Evolutionary conservation across 768 basidiomycete species (phyloP).

Genomic region (Suillus spraguei): DNA sequence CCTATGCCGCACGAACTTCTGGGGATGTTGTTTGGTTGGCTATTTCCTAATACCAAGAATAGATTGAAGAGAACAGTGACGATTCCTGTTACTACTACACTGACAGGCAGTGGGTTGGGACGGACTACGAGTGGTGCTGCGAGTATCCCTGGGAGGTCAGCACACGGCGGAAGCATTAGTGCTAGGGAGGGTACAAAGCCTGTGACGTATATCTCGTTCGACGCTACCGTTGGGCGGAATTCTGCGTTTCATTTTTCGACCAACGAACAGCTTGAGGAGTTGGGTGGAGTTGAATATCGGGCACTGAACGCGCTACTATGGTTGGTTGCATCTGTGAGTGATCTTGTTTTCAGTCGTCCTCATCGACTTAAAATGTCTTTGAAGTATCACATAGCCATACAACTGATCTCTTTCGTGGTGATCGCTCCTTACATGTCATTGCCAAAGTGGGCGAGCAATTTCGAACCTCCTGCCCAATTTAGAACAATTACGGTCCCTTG

Average conservation of each 20-base stretch:
- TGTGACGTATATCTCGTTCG: conserved; percentile 85
- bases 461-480: conserved; percentile 60
- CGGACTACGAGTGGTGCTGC: conserved; percentile 27
- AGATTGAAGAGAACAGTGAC: conserved; percentile 72
- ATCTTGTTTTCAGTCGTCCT: not conserved
- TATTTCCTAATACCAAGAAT: conserved; percentile 66
- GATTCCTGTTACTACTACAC: conserved; percentile 68
- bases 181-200: conserved; percentile 43
- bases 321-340: conserved; percentile 73
- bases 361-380: conserved; percentile 2
- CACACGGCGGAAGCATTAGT: conserved; percentile 19
- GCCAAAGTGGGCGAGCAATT: conserved; percentile 58
- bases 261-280: conserved; percentile 83
- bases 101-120: conserved; percentile 37
- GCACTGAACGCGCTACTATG: conserved; percentile 80
- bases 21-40: conserved; percentile 46
- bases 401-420: conserved; percentile 69
- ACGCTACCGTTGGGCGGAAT: conserved; percentile 83
- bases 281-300: conserved; percentile 93
- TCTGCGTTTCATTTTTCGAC: conserved; percentile 71
- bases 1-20: conserved; percentile 67
- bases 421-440: conserved; percentile 81
- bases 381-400: conserved; percentile 79
- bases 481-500: conserved; percentile 62
- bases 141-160: conserved; percentile 28